Evolutionary conservation across 805 yeast species (phyloP), one percentile per base, ranked within the genome.

Genomic region (Diddensiella caesifluorescens): DNA sequence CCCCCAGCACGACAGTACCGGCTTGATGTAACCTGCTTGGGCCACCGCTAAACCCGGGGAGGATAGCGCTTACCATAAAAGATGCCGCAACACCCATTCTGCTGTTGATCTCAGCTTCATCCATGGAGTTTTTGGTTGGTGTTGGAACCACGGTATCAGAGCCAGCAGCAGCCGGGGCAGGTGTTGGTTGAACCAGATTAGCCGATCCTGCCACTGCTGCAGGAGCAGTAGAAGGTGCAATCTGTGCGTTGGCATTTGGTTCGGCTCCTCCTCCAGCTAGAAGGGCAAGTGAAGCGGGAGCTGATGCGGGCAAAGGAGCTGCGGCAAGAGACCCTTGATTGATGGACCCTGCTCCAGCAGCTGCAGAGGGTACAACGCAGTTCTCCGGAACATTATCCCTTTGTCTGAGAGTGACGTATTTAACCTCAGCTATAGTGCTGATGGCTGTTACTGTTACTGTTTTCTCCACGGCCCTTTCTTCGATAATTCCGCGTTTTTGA

Each of bases 371-470:
- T 7, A 19, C 32, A 29, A 13, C 15, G 32, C 32, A 29, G 16
- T 29, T 19, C 15, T 7, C 15, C 6, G 32, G 19, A 9, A 13
- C 15, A 13, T n/a, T 13, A n/a, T 29, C 15, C 15, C 15, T 7
- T 13, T 29, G 19, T 29, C 32, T 7, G 19, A 29, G 6, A 29
- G 32, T 7, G 15, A 29, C 32, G 7, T 13, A n/a, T 7, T 13
- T 13, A 13, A 13, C 15, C 6, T 7, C 7, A 13, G 32, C 15
- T 13, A 29, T 19, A 29, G 32, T 29, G 19, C 15, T 7, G 15
- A 29, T 13, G 32, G 32, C 32, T 19, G 32, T 29, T 7, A 29
- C 32, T 7, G 32, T 29, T 7, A 29, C 32, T 7, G 32, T 29
- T 13, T 29, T 29, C 7, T 13, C 32, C 19, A 13, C 15, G 16